A percentile compares a stretch with the other conserved stretches of the same genome.
Conservation (phyloP, 1,284 basidiomycete species). For the Cryptococcus deneoformans region DNA sequence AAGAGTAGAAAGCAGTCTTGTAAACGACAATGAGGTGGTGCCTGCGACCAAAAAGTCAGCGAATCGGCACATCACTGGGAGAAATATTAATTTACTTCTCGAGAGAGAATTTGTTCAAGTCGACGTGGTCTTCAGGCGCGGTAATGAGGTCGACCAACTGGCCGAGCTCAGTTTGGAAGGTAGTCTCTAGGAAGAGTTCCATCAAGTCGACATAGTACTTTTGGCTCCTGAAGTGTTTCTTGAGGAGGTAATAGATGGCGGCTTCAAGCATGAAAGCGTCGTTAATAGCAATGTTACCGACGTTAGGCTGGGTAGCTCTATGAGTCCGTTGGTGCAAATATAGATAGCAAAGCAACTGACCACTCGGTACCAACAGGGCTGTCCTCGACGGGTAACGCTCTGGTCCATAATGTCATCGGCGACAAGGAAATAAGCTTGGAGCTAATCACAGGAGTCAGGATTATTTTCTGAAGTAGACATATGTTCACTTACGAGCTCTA, state of each 20-base stretch:
- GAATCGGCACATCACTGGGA: constrained; percentile 41
- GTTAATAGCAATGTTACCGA: constrained; percentile 91
- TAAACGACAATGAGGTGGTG: constrained; percentile 93
- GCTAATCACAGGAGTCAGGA: constrained; percentile 51
- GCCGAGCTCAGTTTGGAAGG: constrained; percentile 94
- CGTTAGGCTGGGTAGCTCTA: constrained; percentile 51
- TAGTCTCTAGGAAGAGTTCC: constrained; percentile 89
- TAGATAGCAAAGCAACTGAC: constrained; percentile 34
- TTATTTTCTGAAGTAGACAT: not conserved
- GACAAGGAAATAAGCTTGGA: constrained; percentile 98
- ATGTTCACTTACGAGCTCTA: constrained; percentile 73
- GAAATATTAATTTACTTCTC: constrained; percentile 58
- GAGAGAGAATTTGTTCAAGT: constrained; percentile 80
- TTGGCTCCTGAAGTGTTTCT: constrained; percentile 78
- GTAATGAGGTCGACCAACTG: constrained; percentile 95
- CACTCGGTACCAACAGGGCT: constrained; percentile 92
- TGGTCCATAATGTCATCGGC: constrained; percentile 98
- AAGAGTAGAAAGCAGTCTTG: constrained; percentile 98
- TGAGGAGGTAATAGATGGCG: constrained; percentile 88
- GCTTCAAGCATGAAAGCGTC: constrained; percentile 96
- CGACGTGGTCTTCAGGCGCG: constrained; percentile 84
- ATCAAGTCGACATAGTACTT: constrained; percentile 83
- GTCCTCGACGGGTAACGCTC: constrained; percentile 78
- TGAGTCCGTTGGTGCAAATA: no score
- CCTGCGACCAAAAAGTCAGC: constrained; percentile 49